Evolutionary conservation across 805 yeast species (phyloP), one percentile per base, ranked within the genome.

Genomic region (Metschnikowia bowlesiae): DNA sequence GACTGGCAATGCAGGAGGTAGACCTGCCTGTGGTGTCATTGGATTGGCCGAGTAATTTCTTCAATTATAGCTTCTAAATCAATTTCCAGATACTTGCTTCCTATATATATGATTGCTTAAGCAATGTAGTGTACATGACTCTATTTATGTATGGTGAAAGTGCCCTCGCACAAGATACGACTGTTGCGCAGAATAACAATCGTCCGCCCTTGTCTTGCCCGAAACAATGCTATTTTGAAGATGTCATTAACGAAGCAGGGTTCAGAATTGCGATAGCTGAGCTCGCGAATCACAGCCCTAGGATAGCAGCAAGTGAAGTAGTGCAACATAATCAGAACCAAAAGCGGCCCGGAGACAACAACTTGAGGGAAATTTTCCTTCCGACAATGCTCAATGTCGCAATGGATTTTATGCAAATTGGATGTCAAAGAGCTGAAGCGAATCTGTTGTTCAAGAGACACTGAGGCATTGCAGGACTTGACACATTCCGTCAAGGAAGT

Each of bases 11-110:
- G 97, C 98, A 53, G 98, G 98, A 71, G 91, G 86, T 61, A 90
- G 98, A 84, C 88, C 94, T 62, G 98, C 98, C 57, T 91, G 98
- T 78, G 98, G 98, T 78, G 97, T 91, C 66, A 90, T 91, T 77
- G 97, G 97, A 58, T 63, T 85, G 56, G 60, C 89, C 55, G 64
- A 69, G 50, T 72, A 70, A 58, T 39, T 54, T 13, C 8, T 14
- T 18, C 34, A 29, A 34, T 14, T 14, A 10, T 33, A 22, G 8
- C 14, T 33, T 22, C 8, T 10, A 14, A n/a, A 8, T 22, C 38
- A 13, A 13, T 33, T 8, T 42, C 31, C 34, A 33, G 32, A 33
- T 18, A 13, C n/a, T 8, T 11, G 22, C 22, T 32, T 33, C 13
- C 22, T 11, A 18, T 10, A 18, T 32, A 22, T 9, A 9, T 34